Base-by-base conservation (phyloP, 306 rosid species). In the Canavalia gladiata region DNA sequence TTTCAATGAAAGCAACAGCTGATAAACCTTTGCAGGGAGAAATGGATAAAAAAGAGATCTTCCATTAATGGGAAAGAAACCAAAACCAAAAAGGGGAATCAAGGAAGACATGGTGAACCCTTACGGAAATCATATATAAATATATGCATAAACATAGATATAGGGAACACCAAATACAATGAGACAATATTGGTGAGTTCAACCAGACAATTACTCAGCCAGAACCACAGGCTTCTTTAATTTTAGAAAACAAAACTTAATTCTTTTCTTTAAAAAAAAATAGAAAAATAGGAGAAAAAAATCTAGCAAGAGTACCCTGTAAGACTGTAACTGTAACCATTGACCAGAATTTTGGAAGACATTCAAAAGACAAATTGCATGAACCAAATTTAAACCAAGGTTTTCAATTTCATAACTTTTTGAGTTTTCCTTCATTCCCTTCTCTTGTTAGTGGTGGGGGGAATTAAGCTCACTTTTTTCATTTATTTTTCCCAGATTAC, bases 1-100 rank as follows among this genome's bases (percentile, higher is more conserved):
- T 90, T 87, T 89, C 91, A 84, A 72, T 81, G 97, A 92, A 89
- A 91, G 97, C 83, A 90, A 95, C 97, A 90, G 91, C 84, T 87
- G 97, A 87, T 85, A 83, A 81, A 78, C 60, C 80, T 82, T 88
- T 92, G 97, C 88, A 88, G 92, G 84, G 58, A 85, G 84, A 81
- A 87, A 84, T 73, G 92, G 87, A 92, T 85, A 86, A 87, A 94
- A 89, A 89, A 86, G 89, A 88, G 87, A 87, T 87, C 94, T 91
- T 81, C 90, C 81, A 85, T 86, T 84, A 83, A 90, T 94, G 77
- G 91, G 89, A 86, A 84, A 87, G 54, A 84, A 85, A 86, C 92
- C 90, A 88, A 90, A 87, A 85, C 86, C 63, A 84, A 84, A 90
- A 87, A 80, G 89, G 72, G 90, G 87, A 80, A 87, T 62, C 88